phyloP scores from a whole-genome alignment of 1,284 basidiomycete species.

The Microbotryum violaceum region DNA sequence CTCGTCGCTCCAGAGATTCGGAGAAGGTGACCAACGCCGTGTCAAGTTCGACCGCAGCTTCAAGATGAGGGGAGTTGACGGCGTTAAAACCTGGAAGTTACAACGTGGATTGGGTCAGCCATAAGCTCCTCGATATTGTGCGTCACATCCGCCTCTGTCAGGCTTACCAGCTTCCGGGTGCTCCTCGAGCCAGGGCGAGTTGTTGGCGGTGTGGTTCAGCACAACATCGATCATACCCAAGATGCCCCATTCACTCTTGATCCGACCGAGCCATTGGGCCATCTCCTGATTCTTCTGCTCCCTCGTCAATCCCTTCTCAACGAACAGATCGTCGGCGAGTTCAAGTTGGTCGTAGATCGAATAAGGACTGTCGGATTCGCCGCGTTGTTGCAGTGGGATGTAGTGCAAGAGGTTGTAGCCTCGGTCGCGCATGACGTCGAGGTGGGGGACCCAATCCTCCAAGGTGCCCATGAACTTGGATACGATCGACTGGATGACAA shows the following conservation, averaged over 20 bases:
- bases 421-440: constrained; percentile 69
- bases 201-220: constrained; percentile 88
- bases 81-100: constrained; percentile 68
- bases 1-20: constrained; percentile 51
- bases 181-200: constrained; percentile 79
- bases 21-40: constrained; percentile 75
- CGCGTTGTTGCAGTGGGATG: constrained; percentile 83
- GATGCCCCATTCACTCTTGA: constrained; percentile 75
- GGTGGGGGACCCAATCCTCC: constrained; percentile 64
- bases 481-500: constrained; percentile 77
- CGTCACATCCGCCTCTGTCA: not conserved
- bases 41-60: constrained; percentile 80
- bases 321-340: constrained; percentile 68
- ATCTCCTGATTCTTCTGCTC: constrained; percentile 51
- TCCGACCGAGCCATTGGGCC: constrained; percentile 57
- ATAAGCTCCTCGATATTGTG: not conserved
- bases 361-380: constrained; percentile 80
- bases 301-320: constrained; percentile 31
- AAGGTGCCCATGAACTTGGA: constrained; percentile 95
- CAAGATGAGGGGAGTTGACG: constrained; percentile 77
- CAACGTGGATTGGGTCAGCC: not conserved
- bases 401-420: constrained; percentile 88
- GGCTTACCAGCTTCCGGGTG: constrained; percentile 83
- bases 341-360: constrained; percentile 76
- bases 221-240: constrained; percentile 86